Conservation (phyloP, 106 monocot species). For the Vanilla planifolia region DNA sequence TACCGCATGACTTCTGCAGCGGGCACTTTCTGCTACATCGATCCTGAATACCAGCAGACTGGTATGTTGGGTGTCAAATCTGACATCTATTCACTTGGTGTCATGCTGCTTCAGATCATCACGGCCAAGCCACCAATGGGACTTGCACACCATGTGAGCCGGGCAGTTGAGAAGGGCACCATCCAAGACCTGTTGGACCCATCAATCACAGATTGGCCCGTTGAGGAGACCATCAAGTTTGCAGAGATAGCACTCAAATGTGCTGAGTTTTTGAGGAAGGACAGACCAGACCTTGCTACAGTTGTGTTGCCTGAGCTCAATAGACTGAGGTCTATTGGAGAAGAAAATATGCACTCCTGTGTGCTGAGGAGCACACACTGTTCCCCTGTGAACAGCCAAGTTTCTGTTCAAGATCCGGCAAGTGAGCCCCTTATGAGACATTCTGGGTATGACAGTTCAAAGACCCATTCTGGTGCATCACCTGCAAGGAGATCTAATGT, state of each 20-base stretch:
- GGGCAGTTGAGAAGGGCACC: constrained; percentile 39
- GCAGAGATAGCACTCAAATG: constrained; percentile 42
- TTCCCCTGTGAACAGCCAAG: constrained; percentile 22
- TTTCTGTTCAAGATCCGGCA: constrained; percentile 16
- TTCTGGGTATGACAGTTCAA: constrained; percentile 26
- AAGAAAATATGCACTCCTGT: constrained; percentile 18
- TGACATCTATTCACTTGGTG: constrained; percentile 62
- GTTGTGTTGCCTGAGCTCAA: constrained; percentile 48
- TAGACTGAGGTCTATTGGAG: constrained; percentile 34
- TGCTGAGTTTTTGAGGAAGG: constrained; percentile 54
- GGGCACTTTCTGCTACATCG: constrained; percentile 72
- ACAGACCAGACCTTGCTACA: constrained; percentile 44
- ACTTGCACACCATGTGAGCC: constrained; percentile 32
- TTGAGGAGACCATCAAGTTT: constrained; percentile 33
- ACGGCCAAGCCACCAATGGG: constrained; percentile 59
- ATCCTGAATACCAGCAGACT: constrained; percentile 70
- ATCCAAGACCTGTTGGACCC: constrained; percentile 46
- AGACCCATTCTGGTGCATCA: constrained; percentile 14
- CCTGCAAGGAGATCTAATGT: neutral
- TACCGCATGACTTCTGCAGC: constrained; percentile 58
- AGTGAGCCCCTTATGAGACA: neutral
- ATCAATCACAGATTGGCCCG: constrained; percentile 46
- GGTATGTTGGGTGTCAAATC: constrained; percentile 69
- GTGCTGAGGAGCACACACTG: neutral
- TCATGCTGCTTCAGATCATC: constrained; percentile 57